phyloP scores from a whole-genome alignment of 177 flowering plant species.

The Telopea speciosissima region DNA sequence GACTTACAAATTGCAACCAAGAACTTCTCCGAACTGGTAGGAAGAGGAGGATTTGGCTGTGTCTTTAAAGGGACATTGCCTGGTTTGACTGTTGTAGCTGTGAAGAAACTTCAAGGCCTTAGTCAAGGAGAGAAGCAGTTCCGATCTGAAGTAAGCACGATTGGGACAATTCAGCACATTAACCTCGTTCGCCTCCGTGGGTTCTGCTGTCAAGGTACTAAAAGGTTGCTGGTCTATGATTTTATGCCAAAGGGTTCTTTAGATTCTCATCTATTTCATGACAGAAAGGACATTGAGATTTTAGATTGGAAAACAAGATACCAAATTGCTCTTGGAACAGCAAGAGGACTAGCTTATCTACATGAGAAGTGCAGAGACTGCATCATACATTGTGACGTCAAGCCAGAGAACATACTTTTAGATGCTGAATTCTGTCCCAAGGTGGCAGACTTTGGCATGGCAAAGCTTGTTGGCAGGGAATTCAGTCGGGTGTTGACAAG shows the following conservation, averaged over 20 bases:
- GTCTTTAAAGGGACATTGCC: slow-evolving; percentile 21
- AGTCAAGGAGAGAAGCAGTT: slow-evolving; percentile 29
- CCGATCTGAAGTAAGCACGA: slow-evolving; percentile 21
- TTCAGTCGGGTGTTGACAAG: slow-evolving; percentile 25
- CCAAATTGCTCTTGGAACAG: slow-evolving; percentile 22
- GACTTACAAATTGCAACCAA: slow-evolving; percentile 20
- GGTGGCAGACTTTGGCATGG: slow-evolving; percentile 25
- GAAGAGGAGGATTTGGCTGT: slow-evolving; percentile 24
- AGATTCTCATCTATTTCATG: slow-evolving; percentile 12
- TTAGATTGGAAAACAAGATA: slow-evolving; percentile 21
- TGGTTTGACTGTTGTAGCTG: slow-evolving; percentile 17
- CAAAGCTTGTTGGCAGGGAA: slow-evolving; percentile 26
- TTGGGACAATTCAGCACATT: slow-evolving; percentile 23
- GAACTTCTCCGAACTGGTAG: slow-evolving; percentile 19
- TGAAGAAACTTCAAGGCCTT: slow-evolving; percentile 21
- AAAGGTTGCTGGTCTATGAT: slow-evolving; percentile 22
- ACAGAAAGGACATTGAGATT: neutral
- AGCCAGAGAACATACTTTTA: slow-evolving; percentile 25
- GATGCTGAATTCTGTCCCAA: slow-evolving; percentile 20
- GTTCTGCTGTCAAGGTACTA: slow-evolving; percentile 19
- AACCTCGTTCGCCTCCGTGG: slow-evolving; percentile 24
- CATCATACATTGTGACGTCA: slow-evolving; percentile 27
- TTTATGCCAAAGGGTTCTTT: slow-evolving; percentile 25
- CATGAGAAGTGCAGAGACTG: slow-evolving; percentile 25
- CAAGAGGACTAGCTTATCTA: slow-evolving; percentile 22